These are phyloP conservation scores for Penicillium herquei DNA, from an alignment of 495 filamentous ascomycete genomes.

Conservation along the genomic window DNA sequence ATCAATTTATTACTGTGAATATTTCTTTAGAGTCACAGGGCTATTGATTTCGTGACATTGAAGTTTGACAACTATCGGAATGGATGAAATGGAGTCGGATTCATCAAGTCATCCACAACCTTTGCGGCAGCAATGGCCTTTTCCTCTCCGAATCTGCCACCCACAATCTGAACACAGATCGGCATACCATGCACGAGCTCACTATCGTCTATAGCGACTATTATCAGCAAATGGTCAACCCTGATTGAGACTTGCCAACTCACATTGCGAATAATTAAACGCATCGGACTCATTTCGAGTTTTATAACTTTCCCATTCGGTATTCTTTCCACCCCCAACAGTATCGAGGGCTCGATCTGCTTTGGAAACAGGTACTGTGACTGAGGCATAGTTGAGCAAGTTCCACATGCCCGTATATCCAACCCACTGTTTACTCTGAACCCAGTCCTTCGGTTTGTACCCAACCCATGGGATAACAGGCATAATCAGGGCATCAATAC, in stretches of 20 bases:
- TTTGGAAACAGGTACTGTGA: constrained; percentile 51
- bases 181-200: constrained; percentile 48
- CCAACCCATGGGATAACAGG: constrained; percentile 53
- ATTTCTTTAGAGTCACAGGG: background rate
- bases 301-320: constrained; percentile 26
- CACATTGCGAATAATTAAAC: constrained; percentile 43
- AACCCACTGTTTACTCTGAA: constrained; percentile 56
- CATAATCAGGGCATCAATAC: constrained; percentile 65
- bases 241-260: constrained; percentile 5
- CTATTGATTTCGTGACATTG: background rate
- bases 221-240: constrained; percentile 1
- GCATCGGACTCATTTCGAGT: constrained; percentile 35
- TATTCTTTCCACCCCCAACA: constrained; percentile 2
- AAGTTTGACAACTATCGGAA: background rate
- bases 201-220: constrained; percentile 30
- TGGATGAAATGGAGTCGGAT: constrained; percentile 16
- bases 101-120: constrained; percentile 31
- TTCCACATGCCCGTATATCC: constrained; percentile 68
- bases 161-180: constrained; percentile 54
- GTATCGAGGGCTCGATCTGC: constrained; percentile 38
- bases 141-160: constrained; percentile 44
- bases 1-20: background rate
- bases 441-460: constrained; percentile 42
- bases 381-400: constrained; percentile 59
- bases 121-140: constrained; percentile 43